A percentile compares a stretch with the other conserved stretches of the same genome.
These are phyloP conservation scores for Boletus patriciae DNA, from an alignment of 768 basidiomycete species.

Conservation along the genomic window DNA sequence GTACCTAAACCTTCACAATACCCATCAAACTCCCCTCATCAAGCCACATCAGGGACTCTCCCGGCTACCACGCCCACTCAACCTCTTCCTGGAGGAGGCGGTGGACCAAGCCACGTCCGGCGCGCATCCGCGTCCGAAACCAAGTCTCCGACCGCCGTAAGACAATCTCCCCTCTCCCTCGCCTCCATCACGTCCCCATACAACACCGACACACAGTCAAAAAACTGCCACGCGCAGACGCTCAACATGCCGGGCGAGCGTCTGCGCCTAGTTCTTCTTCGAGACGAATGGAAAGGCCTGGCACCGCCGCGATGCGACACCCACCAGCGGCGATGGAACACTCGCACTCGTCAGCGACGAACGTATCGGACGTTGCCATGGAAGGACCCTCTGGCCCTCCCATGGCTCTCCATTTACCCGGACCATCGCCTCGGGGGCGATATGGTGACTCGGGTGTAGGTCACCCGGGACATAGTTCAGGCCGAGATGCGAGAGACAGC, in stretches of 20 bases:
- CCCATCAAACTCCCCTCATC: slow-evolving; percentile 29
- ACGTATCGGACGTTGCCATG: slow-evolving; percentile 30
- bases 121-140: slow-evolving; percentile 32
- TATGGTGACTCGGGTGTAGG: slow-evolving; percentile 36
- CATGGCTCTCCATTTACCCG: slow-evolving; percentile 35
- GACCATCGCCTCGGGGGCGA: slow-evolving; percentile 34
- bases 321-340: slow-evolving; percentile 29
- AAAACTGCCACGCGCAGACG: slow-evolving; percentile 82
- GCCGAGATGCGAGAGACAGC: slow-evolving; percentile 38
- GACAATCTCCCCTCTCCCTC: slow-evolving; percentile 41
- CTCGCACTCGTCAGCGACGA: slow-evolving; percentile 23
- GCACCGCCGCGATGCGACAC: slow-evolving; percentile 42
- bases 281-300: slow-evolving; percentile 35
- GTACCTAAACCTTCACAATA: slow-evolving; percentile 27
- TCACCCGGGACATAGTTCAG: slow-evolving; percentile 22
- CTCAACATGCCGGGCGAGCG: slow-evolving; percentile 67
- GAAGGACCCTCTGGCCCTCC: slow-evolving; percentile 30
- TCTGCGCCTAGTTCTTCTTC: slow-evolving; percentile 58
- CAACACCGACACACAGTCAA: slow-evolving; percentile 48
- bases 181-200: slow-evolving; percentile 45
- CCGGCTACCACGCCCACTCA: slow-evolving; percentile 23
- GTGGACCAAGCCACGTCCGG: slow-evolving; percentile 26
- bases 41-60: slow-evolving; percentile 23
- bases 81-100: slow-evolving; percentile 8
- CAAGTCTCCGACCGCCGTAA: slow-evolving; percentile 32